phyloP scores from a whole-genome alignment of 1,139 yeast genomes.

The Zygosaccharomyces sapae region DNA sequence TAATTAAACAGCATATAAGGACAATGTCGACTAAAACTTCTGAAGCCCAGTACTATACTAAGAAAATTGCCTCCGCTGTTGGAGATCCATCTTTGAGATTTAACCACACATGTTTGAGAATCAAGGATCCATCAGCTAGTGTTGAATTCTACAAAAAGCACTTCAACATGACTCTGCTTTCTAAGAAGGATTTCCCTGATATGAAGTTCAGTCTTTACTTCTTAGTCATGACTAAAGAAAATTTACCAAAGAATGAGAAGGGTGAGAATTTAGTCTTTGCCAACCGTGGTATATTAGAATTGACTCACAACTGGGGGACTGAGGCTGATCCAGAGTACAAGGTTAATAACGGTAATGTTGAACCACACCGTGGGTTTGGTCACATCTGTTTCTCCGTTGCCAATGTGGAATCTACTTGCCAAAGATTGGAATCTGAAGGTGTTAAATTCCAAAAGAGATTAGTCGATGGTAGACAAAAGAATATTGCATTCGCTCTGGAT shows the following conservation, averaged over 20 bases:
- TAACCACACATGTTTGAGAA: conserved; percentile 73
- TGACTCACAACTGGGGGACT: conserved; percentile 76
- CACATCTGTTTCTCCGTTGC: conserved; percentile 88
- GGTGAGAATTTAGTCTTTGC: conserved; percentile 37
- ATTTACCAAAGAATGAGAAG: conserved; percentile 47
- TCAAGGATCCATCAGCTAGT: conserved; percentile 75
- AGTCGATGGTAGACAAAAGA: conserved; percentile 83
- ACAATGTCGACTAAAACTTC: conserved; percentile 10
- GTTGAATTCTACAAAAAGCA: conserved; percentile 67
- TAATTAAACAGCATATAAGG: conserved; percentile 5
- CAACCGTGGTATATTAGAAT: conserved; percentile 75
- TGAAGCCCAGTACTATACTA: conserved; percentile 16
- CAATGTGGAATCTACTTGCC: conserved; percentile 63
- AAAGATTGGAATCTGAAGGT: conserved; percentile 49
- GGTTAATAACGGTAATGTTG: conserved; percentile 76
- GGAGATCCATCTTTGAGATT: conserved; percentile 35
- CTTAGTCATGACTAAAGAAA: conserved; percentile 53
- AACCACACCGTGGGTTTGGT: conserved; percentile 87
- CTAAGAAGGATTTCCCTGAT: conserved; percentile 51
- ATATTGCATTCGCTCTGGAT: conserved; percentile 90
- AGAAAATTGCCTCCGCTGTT: conserved; percentile 23
- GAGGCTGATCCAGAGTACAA: conserved; percentile 57
- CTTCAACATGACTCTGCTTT: conserved; percentile 68
- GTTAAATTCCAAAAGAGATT: conserved; percentile 79
- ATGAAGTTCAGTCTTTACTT: conserved; percentile 63